Conservation (phyloP, 108 stramenopile genomes). For the Cyclostephanos tholiformis region DNA sequence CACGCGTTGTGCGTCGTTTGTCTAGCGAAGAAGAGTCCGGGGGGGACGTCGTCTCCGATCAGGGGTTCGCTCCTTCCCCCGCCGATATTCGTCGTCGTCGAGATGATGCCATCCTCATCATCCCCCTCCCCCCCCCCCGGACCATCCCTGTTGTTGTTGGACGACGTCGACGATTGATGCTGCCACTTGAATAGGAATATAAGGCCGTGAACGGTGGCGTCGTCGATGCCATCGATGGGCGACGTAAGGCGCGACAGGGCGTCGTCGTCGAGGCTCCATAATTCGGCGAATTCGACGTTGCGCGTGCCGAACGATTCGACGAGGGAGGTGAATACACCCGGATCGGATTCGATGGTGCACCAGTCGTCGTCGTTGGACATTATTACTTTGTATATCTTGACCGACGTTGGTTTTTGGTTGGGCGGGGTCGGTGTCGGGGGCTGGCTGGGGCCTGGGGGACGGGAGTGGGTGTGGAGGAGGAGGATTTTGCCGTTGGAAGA, state of each 20-base stretch:
- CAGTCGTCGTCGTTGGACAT: constrained; percentile 43
- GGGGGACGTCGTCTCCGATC: constrained; percentile 60
- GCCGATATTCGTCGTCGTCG: neutral
- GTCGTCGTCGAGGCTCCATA: constrained; percentile 84
- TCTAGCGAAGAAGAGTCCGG: constrained; percentile 83
- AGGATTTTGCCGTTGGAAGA: too few relatives aligned
- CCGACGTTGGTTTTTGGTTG: too few relatives aligned
- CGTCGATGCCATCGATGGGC: constrained; percentile 36
- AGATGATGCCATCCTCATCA: constrained; percentile 12
- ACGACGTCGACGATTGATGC: constrained; percentile 21
- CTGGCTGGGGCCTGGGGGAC: too few relatives aligned
- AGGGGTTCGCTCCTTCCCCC: constrained; percentile 21
- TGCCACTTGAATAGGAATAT: constrained; percentile 95
- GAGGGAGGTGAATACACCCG: constrained; percentile 91
- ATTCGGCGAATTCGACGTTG: constrained; percentile 77
- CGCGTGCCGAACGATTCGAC: constrained; percentile 83
- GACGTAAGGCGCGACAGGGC: constrained; percentile 36
- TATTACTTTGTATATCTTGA: too few relatives aligned
- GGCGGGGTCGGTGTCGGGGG: too few relatives aligned
- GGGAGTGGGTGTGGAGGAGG: too few relatives aligned
- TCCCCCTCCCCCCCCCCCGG: neutral
- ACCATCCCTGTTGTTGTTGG: neutral
- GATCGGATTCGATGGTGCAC: constrained; percentile 88
- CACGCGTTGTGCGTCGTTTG: constrained; percentile 93
- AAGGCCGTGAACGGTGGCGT: constrained; percentile 78